A percentile compares a stretch with the other conserved stretches of the same genome.
These are phyloP conservation scores for Colletotrichum viniferum DNA, from an alignment of 2,329 filamentous ascomycete genomes.

Conservation along the genomic window DNA sequence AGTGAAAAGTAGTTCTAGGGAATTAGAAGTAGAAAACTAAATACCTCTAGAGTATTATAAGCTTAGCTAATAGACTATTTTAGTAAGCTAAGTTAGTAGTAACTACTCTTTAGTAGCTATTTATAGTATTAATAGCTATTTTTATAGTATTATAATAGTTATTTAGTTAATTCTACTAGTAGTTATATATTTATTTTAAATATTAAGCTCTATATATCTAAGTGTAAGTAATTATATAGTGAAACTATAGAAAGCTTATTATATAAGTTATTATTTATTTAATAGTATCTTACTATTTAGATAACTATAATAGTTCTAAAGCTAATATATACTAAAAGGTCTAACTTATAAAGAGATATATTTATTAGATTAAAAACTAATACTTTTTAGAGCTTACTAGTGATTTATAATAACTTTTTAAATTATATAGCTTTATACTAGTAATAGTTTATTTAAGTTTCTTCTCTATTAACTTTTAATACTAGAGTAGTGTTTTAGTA, in stretches of 20 bases:
- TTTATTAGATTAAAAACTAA: background rate
- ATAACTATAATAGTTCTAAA: background rate
- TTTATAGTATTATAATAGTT: background rate
- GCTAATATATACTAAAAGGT: background rate
- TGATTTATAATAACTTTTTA: background rate
- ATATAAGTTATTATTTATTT: no score
- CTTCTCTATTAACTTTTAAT: background rate
- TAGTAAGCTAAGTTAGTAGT: fast-evolving
- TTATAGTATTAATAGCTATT: fast-evolving
- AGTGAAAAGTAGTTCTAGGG: background rate
- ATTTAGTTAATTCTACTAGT: background rate
- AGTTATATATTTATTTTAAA: no score
- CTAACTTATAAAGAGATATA: background rate
- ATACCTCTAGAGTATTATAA: fast-evolving
- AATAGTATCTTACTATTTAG: no score
- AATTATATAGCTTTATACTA: background rate
- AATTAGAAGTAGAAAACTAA: background rate
- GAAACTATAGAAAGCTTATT: no score
- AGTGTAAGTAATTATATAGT: no score
- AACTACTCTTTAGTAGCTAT: background rate
- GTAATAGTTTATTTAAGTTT: background rate
- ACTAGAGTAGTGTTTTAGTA: background rate
- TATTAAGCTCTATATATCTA: no score
- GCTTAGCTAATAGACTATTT: fast-evolving
- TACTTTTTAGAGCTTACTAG: background rate